These are phyloP conservation scores for Monosporascus sp. DNA, from an alignment of 2,329 filamentous ascomycete genomes.

Conservation along the genomic window DNA sequence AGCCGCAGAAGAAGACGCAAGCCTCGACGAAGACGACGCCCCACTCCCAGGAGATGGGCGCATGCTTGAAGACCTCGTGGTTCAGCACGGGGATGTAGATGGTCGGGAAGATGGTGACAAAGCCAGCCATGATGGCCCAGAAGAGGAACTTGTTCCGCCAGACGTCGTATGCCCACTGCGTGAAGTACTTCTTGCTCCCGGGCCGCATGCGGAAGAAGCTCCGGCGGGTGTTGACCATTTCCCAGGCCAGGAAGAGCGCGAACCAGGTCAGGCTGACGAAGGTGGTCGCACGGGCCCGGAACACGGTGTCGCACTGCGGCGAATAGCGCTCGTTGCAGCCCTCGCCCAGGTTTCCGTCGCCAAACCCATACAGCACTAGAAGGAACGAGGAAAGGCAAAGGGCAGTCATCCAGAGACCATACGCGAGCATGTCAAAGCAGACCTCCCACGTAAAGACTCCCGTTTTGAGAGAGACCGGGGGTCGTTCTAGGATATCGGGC, in stretches of 20 bases:
- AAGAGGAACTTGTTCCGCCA: conserved; percentile 72
- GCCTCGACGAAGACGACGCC: conserved; percentile 48
- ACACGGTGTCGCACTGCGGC: conserved; percentile 55
- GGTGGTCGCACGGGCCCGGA: conserved; percentile 67
- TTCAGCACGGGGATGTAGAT: conserved; percentile 59
- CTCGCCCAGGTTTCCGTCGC: conserved; percentile 48
- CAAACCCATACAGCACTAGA: conserved; percentile 59
- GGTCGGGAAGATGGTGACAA: conserved; percentile 44
- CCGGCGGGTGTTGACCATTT: conserved; percentile 68
- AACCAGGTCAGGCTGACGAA: conserved; percentile 75
- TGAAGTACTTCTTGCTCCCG: conserved; percentile 53
- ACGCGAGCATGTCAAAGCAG: conserved; percentile 62
- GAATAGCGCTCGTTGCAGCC: conserved; percentile 57
- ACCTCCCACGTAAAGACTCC: conserved; percentile 65
- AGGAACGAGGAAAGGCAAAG: conserved; percentile 60
- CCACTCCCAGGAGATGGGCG: conserved; percentile 60
- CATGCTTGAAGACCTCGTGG: conserved; percentile 55
- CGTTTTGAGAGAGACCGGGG: conserved; percentile 56
- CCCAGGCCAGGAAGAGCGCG: conserved; percentile 72
- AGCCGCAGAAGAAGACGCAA: background rate
- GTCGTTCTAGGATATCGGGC: conserved; percentile 63
- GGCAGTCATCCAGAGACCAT: conserved; percentile 63
- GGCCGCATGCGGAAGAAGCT: conserved; percentile 74
- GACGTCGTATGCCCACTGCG: conserved; percentile 62
- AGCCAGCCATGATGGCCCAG: conserved; percentile 52